These are phyloP conservation scores for Penicillium capsulatum DNA, from an alignment of 2,329 filamentous ascomycete genomes.

Conservation along the genomic window DNA sequence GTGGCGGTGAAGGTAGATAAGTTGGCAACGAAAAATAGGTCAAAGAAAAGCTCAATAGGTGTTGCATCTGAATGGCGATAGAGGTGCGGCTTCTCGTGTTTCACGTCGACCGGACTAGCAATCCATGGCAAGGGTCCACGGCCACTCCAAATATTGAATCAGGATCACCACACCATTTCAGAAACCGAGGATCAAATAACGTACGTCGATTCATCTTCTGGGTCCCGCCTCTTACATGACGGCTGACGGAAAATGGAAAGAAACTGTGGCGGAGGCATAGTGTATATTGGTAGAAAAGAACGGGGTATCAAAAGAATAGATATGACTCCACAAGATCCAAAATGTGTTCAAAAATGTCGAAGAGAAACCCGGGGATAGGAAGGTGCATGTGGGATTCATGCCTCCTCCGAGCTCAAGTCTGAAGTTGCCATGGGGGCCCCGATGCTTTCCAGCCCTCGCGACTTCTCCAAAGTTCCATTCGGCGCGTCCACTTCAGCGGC, in stretches of 20 bases:
- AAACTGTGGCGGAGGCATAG: constrained; percentile 29
- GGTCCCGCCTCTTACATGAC: constrained; percentile 15
- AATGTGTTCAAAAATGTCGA: not conserved
- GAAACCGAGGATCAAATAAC: constrained; percentile 21
- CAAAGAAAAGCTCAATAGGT: constrained; percentile 57
- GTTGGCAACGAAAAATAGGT: constrained; percentile 62
- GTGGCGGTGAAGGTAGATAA: constrained; percentile 58
- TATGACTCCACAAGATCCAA: constrained; percentile 7
- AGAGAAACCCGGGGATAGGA: not conserved
- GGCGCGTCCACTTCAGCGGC: constrained; percentile 24
- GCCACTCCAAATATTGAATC: not conserved
- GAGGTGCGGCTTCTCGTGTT: constrained; percentile 30
- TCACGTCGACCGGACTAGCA: constrained; percentile 32
- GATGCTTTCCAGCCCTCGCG: constrained; percentile 38
- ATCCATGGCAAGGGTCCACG: constrained; percentile 30
- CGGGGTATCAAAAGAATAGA: constrained; percentile 21
- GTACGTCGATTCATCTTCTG: constrained; percentile 8
- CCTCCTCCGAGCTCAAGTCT: constrained; percentile 25
- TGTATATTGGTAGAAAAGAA: constrained; percentile 11
- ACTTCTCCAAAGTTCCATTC: constrained; percentile 26
- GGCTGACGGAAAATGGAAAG: constrained; percentile 30
- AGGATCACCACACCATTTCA: not conserved
- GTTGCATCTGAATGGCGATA: constrained; percentile 49
- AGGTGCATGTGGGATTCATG: constrained; percentile 14
- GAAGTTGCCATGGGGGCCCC: constrained; percentile 30